Base-by-base conservation (phyloP, 2,329 filamentous ascomycete genomes). In the Eutypa lata region DNA sequence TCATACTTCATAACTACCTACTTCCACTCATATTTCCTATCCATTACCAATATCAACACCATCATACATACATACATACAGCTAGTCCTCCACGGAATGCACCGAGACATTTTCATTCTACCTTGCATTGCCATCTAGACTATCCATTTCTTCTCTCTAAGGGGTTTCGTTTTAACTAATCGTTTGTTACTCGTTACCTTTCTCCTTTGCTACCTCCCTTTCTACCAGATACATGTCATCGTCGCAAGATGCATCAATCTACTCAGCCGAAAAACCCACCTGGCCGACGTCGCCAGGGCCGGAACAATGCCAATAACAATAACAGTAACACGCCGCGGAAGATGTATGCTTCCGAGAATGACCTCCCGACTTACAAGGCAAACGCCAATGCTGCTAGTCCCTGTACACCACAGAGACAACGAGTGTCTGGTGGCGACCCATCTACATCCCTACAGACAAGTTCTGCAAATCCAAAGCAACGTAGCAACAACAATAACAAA, bases 291-390 rank as follows among this genome's bases (percentile, higher is more conserved):
- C 66, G 73, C 64, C 60, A 70, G 65, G 67, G 73, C 54, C 67
- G 69, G 58, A 66, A 75, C 58, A 65, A 61, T 57, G 65, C 74
- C 58, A 65, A 61, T 57, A 59, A 69, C 42, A 69, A 67, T 49
- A 62, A 66, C 18, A 26, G 14, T 19, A 45, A 24, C 7, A 28
- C 42, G 7, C 63, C 75, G 11, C 76, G 76, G 54, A 83, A 80
- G 66, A 76, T 74, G n/a, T 83, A 84, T 61, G 81, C 78, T 22
- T 84, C 82, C 3, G 82, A 84, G 65, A 83, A 79, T 60, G 82
- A 84, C 60, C 68, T 71, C 59, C 68, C 65, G 44, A 68, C 57
- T 57, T 71, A 67, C 57, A 70, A 62, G 54, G 62, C 59, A 19
- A 45, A 28, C 49, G 66, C 63, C 59, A 69, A 60, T 7, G 46